phyloP scores from a whole-genome alignment of 441 rosid species.

The Populus trichocarpa region DNA sequence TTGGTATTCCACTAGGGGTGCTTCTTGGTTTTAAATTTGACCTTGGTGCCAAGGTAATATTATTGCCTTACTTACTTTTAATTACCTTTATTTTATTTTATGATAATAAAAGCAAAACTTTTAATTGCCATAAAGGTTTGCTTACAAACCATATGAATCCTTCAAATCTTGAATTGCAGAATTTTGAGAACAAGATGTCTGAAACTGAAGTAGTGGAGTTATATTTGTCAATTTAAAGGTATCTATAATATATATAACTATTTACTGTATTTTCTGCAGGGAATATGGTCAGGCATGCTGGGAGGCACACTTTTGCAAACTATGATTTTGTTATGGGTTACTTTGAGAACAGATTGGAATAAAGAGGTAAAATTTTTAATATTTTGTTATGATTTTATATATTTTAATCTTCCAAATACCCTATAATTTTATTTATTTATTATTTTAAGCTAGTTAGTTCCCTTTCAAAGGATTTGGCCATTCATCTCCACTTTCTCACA shows the following conservation, averaged over 20 bases:
- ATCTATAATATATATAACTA: too few species aligned
- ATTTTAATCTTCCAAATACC: neutral
- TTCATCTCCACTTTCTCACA: too few species aligned
- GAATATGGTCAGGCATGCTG: conserved; percentile 53
- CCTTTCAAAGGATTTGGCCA: too few species aligned
- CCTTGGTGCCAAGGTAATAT: conserved; percentile 41
- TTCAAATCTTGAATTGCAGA: too few species aligned
- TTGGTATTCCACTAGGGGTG: conserved; percentile 49
- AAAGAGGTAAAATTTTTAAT: conserved; percentile 30
- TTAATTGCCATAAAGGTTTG: too few species aligned
- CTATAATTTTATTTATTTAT: neutral
- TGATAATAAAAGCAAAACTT: too few species aligned
- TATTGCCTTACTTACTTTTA: neutral
- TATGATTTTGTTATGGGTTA: conserved; percentile 24
- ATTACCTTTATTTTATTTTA: too few species aligned
- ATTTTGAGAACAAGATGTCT: too few species aligned
- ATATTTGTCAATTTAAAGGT: too few species aligned
- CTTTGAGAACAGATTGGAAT: conserved; percentile 46
- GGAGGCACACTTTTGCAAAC: conserved; percentile 43
- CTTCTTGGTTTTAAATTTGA: conserved; percentile 40
- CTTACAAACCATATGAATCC: too few species aligned
- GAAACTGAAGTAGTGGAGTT: too few species aligned
- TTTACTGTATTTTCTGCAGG: conserved; percentile 21
- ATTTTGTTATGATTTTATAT: neutral
- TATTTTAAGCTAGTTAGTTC: too few species aligned